phyloP scores from a whole-genome alignment of 768 basidiomycete species.

The Phlebiopsis flavidoalba region DNA sequence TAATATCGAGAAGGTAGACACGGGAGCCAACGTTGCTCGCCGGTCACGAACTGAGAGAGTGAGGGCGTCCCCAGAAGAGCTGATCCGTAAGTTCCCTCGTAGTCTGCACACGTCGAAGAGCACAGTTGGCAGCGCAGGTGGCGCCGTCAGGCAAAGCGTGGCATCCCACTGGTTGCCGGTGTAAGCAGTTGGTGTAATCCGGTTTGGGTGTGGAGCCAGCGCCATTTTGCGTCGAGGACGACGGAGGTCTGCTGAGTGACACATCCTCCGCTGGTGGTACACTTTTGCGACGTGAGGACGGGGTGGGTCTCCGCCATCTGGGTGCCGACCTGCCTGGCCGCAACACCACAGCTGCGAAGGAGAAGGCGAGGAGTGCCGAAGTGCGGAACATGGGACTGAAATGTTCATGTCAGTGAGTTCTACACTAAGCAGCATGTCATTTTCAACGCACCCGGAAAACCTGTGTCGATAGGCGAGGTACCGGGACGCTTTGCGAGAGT shows the following conservation, averaged over 20 bases:
- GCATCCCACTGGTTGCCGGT: slow-evolving; percentile 53
- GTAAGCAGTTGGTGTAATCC: slow-evolving; percentile 41
- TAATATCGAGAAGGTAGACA: slow-evolving; percentile 47
- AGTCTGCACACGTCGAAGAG: slow-evolving; percentile 31
- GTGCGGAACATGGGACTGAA: slow-evolving; percentile 23
- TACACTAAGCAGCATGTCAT: not conserved
- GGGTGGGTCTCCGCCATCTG: slow-evolving; percentile 45
- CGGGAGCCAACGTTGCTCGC: slow-evolving; percentile 31
- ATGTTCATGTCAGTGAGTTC: not conserved
- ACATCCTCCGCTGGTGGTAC: slow-evolving; percentile 40
- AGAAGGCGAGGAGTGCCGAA: slow-evolving; percentile 24
- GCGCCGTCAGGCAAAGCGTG: slow-evolving; percentile 42
- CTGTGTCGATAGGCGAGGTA: not conserved
- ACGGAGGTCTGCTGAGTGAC: slow-evolving; percentile 27
- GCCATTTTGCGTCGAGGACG: slow-evolving; percentile 52
- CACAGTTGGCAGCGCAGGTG: slow-evolving; percentile 38
- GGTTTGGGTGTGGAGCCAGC: slow-evolving; percentile 33
- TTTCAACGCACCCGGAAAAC: not conserved
- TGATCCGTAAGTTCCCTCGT: slow-evolving; percentile 30
- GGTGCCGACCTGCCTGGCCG: slow-evolving; percentile 49
- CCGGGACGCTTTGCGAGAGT: not conserved
- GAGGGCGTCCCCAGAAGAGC: slow-evolving; percentile 25
- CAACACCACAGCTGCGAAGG: slow-evolving; percentile 33
- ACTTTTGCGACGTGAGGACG: slow-evolving; percentile 38
- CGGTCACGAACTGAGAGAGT: slow-evolving; percentile 28